Evolutionary conservation across 345 rosid genomes (phyloP).

Genomic region (Eucalyptus sp.): DNA sequence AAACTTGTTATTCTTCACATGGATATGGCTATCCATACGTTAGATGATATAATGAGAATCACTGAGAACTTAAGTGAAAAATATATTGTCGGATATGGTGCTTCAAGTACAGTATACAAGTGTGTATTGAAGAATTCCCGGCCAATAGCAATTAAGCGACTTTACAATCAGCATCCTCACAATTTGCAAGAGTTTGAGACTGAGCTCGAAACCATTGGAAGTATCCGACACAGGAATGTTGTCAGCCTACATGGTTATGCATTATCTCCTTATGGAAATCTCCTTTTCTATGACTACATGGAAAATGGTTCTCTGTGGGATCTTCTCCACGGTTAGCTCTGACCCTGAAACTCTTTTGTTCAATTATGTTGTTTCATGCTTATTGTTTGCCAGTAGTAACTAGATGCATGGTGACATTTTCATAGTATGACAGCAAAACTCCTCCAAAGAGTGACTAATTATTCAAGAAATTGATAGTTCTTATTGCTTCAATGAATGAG

Average conservation of each 20-base stretch:
- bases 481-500: not conserved
- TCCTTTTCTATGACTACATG: slow-evolving; percentile 96
- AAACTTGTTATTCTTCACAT: slow-evolving; percentile 90
- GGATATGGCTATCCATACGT: slow-evolving; percentile 88
- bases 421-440: not conserved
- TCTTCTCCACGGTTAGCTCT: slow-evolving; percentile 72
- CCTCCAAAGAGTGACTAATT: not conserved
- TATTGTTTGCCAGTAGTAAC: not conserved
- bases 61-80: slow-evolving; percentile 82
- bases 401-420: not conserved
- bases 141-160: slow-evolving; percentile 86
- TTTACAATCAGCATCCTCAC: slow-evolving; percentile 50
- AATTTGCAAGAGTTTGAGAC: slow-evolving; percentile 77
- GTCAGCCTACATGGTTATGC: slow-evolving; percentile 92
- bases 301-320: slow-evolving; percentile 95
- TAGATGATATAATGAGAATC: slow-evolving; percentile 75
- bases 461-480: not conserved
- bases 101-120: slow-evolving; percentile 86
- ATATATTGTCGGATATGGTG: slow-evolving; percentile 74
- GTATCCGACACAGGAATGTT: slow-evolving; percentile 84
- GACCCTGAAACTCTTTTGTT: not conserved
- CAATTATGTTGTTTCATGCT: not conserved
- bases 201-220: slow-evolving; percentile 87
- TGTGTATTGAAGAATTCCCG: slow-evolving; percentile 73
- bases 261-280: slow-evolving; percentile 62